Evolutionary conservation across 164 flowering plant genomes (phyloP).

Genomic region (Aristolochia californica): DNA sequence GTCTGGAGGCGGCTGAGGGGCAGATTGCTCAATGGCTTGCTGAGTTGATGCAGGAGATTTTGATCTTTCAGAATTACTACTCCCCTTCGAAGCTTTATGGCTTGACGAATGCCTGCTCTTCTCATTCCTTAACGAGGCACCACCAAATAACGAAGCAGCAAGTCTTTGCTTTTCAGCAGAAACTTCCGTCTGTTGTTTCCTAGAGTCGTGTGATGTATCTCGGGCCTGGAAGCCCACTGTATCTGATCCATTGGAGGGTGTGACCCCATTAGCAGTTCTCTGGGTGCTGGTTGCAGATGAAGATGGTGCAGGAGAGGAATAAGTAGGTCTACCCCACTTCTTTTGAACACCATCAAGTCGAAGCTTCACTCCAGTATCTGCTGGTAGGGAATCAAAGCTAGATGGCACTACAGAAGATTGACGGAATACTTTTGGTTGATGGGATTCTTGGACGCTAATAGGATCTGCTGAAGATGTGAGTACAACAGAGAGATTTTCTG

Average conservation of each 20-base stretch:
- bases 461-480: constrained; percentile 46
- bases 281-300: constrained; percentile 29
- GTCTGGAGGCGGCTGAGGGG: constrained; percentile 56
- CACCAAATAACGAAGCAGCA: constrained; percentile 96
- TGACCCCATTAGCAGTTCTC: constrained; percentile 40
- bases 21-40: constrained; percentile 18
- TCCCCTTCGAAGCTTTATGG: constrained; percentile 39
- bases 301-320: constrained; percentile 46
- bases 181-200: constrained; percentile 47
- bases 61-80: constrained; percentile 23
- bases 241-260: constrained; percentile 26
- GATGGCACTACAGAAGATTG: constrained; percentile 26
- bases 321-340: constrained; percentile 88
- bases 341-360: constrained; percentile 93
- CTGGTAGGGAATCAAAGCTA: constrained; percentile 28
- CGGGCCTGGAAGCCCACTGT: constrained; percentile 27
- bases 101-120: constrained; percentile 33
- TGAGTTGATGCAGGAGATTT: constrained; percentile 14
- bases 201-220: constrained; percentile 39
- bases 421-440: constrained; percentile 33
- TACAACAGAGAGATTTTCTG: constrained; percentile 24
- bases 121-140: constrained; percentile 43
- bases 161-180: constrained; percentile 81
- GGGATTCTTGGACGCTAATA: constrained; percentile 50
- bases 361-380: constrained; percentile 43